Evolutionary conservation across 2,329 filamentous ascomycete species (phyloP), one percentile per base, ranked within the genome.

Genomic region (Penicillium thymicola): DNA sequence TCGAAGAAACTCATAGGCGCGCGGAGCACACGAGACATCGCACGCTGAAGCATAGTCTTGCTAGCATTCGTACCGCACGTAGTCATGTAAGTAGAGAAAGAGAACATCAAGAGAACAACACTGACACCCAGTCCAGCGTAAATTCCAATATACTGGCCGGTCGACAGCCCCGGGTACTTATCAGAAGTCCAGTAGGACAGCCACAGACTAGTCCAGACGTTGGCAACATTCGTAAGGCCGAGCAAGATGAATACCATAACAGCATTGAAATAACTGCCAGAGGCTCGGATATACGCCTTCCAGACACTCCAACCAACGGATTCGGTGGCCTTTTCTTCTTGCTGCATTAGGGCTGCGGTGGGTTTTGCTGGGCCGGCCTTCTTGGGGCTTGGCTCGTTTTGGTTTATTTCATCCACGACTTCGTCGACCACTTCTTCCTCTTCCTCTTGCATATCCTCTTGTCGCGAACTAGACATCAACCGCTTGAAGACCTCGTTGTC

Each of bases 1-100:
- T 99, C 94, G 76, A 97, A 97, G 77, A 97, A 97, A 5, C 89
- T 89, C 91, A 88, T 87, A 1, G 86, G 86, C 4, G 86, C 85
- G 45, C 85, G 78, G 9, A 88, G 72, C 0, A 94, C 90, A 16
- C 89, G 83, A 9, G 81, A 85, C 66, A 97, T 89, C 7, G 94
- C 93, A 36, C 85, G 81, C 30, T 88, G 85, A 49, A 97, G 82
- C 84, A 97, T 91, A 38, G 81, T 81, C 72, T 89, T 93, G 69
- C 90, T 94, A 5, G 92, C 85, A 21, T 83, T 85, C 1, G 94
- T 97, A 44, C 92, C 90, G 52, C 88, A 84, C 0, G 92, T 82
- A 0, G 92, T 90, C 25, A 97, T 81, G 6, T 85, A 74, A 16
- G 94, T 83, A 34, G 92, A 89, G 75, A 95, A 97, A 36, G 80